Evolutionary conservation across 2,329 filamentous ascomycete genomes (phyloP).

Genomic region (Fusarium staphyleae): DNA sequence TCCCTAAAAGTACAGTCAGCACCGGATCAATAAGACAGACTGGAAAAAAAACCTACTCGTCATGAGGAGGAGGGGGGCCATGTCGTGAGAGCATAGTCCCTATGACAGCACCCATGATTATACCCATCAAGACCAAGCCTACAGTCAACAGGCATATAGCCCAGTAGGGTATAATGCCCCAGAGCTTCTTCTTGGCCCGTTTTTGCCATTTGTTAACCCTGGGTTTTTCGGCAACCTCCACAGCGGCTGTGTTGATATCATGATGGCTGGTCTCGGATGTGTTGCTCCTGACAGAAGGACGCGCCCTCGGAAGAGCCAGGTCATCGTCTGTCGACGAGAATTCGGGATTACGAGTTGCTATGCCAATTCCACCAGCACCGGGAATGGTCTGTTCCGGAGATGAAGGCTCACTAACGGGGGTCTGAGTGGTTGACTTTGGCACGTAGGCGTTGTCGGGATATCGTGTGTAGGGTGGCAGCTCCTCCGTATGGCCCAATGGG

Average conservation of each 20-base stretch:
- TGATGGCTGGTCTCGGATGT: slow-evolving; percentile 60
- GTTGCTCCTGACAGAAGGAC: slow-evolving; percentile 58
- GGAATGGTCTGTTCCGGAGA: slow-evolving; percentile 46
- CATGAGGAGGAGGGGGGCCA: slow-evolving; percentile 4
- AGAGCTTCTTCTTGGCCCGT: slow-evolving; percentile 61
- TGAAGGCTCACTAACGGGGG: slow-evolving; percentile 18
- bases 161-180: slow-evolving; percentile 68
- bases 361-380: slow-evolving; percentile 67
- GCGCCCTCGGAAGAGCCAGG: slow-evolving; percentile 57
- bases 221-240: slow-evolving; percentile 56
- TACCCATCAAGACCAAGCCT: slow-evolving; percentile 59
- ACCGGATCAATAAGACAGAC: neutral
- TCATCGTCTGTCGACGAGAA: slow-evolving; percentile 65
- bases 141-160: slow-evolving; percentile 60
- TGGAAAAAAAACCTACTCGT: slow-evolving; percentile 27
- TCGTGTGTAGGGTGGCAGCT: slow-evolving; percentile 88
- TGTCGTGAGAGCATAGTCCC: slow-evolving; percentile 51
- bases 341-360: slow-evolving; percentile 68
- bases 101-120: slow-evolving; percentile 65
- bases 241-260: slow-evolving; percentile 61
- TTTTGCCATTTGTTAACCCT: slow-evolving; percentile 59
- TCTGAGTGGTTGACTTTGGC: slow-evolving; percentile 27
- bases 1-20: slow-evolving; percentile 20
- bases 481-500: slow-evolving; percentile 86
- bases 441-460: slow-evolving; percentile 78